phyloP scores from a whole-genome alignment of 805 yeast species.

The Cyberlindnera petersonii region DNA sequence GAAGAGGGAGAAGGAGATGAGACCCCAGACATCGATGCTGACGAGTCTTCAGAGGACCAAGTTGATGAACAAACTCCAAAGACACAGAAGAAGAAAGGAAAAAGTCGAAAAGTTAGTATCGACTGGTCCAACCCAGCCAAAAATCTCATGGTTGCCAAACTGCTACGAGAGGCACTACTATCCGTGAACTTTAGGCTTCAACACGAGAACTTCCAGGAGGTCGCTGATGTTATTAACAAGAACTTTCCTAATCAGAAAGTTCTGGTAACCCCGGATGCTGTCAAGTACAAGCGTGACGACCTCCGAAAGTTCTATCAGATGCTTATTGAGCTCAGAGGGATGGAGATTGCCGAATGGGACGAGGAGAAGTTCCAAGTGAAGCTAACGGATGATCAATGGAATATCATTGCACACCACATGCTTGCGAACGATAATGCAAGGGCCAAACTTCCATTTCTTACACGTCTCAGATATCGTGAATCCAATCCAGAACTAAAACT shows the following conservation, averaged over 20 bases:
- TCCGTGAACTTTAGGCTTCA: conserved; percentile 3
- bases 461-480: conserved; percentile 6
- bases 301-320: conserved; percentile 8
- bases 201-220: conserved; percentile 2
- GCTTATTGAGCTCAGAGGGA: conserved; percentile 8
- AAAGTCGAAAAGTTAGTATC: conserved; percentile 1
- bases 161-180: conserved; percentile 3
- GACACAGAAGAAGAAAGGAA: background rate
- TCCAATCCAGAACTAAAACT: conserved; percentile 10
- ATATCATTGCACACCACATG: conserved; percentile 8
- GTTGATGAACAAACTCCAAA: background rate
- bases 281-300: conserved; percentile 12
- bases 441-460: conserved; percentile 1
- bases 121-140: conserved; percentile 12
- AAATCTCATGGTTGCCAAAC: conserved; percentile 9
- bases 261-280: background rate
- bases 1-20: background rate
- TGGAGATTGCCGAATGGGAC: conserved; percentile 13
- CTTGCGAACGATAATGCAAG: background rate
- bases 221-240: conserved; percentile 5
- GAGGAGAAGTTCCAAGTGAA: conserved; percentile 8
- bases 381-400: conserved; percentile 9
- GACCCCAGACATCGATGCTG: background rate
- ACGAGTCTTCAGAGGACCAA: conserved; percentile 3
- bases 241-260: conserved; percentile 8